Percentiles rank a stretch among this genome's conserved stretches.
Evolutionary conservation across 75 land plant genomes (phyloP).

Genomic region (Picea sitchensis): DNA sequence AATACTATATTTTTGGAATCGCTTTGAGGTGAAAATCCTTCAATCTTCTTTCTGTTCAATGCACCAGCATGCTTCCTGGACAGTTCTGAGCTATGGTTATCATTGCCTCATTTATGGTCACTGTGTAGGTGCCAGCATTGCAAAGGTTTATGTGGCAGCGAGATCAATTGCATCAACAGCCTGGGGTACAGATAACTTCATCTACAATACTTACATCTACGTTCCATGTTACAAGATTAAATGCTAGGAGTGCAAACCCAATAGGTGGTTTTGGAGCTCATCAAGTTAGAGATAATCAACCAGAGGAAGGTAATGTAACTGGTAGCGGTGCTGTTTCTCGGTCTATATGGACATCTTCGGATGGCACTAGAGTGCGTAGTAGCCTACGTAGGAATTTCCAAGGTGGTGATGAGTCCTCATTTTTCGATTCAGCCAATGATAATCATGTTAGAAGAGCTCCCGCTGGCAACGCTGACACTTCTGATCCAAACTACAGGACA

Average conservation of each 20-base stretch:
- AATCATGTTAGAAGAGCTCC: neutral
- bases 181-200: slow-evolving; percentile 89
- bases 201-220: slow-evolving; percentile 86
- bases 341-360: slow-evolving; percentile 6
- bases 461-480: neutral
- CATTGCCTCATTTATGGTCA: neutral
- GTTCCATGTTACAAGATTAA: slow-evolving; percentile 73
- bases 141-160: slow-evolving; percentile 70
- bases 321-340: neutral
- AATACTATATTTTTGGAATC: slow-evolving; percentile 95
- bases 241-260: slow-evolving; percentile 26
- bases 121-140: slow-evolving; percentile 83
- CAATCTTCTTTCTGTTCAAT: neutral
- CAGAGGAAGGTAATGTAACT: slow-evolving; percentile 12
- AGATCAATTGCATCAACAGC: slow-evolving; percentile 67
- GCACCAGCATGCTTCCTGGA: neutral
- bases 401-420: slow-evolving; percentile 2
- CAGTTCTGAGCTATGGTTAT: neutral
- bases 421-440: neutral
- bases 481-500: slow-evolving; percentile 3
- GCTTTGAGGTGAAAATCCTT: slow-evolving; percentile 74
- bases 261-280: slow-evolving; percentile 13
- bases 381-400: neutral
- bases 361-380: neutral
- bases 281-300: slow-evolving; percentile 14